A percentile compares a stretch with the other conserved stretches of the same genome.
phyloP scores from a whole-genome alignment of 106 monocot species.

The Xerophyta viscosa region DNA sequence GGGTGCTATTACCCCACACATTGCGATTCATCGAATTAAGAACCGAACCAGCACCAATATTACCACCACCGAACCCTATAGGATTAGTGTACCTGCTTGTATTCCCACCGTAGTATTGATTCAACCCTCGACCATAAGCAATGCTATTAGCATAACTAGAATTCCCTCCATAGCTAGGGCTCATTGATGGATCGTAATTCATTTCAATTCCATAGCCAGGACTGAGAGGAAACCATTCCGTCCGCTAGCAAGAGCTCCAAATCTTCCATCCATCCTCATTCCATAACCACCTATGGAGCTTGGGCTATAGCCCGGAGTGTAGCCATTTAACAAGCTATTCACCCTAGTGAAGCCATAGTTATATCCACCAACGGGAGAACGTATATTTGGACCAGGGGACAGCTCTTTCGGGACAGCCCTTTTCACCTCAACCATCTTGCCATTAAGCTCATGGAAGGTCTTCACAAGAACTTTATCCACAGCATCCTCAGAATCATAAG shows the following conservation, averaged over 20 bases:
- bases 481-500: no score
- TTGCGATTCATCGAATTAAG: conserved; percentile 20
- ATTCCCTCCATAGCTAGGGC: conserved; percentile 11
- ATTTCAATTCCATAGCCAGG: conserved; percentile 26
- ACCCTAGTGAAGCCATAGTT: conserved; percentile 16
- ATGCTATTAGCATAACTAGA: conserved; percentile 6
- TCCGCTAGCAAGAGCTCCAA: conserved; percentile 7
- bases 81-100: conserved; percentile 17
- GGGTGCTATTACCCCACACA: conserved; percentile 25
- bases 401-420: no score
- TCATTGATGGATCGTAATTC: conserved; percentile 20
- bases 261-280: no score
- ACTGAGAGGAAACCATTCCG: conserved; percentile 14
- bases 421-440: no score
- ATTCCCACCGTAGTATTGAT: conserved; percentile 13
- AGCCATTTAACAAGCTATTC: conserved; percentile 21
- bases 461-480: no score
- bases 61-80: conserved; percentile 13
- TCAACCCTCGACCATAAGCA: conserved; percentile 18
- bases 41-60: conserved; percentile 10
- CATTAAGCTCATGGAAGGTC: no score
- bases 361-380: no score
- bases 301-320: conserved; percentile 19
- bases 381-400: no score
- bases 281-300: conserved; percentile 12